Conservation (phyloP, 768 basidiomycete species). For the Termitomyces heimii region DNA sequence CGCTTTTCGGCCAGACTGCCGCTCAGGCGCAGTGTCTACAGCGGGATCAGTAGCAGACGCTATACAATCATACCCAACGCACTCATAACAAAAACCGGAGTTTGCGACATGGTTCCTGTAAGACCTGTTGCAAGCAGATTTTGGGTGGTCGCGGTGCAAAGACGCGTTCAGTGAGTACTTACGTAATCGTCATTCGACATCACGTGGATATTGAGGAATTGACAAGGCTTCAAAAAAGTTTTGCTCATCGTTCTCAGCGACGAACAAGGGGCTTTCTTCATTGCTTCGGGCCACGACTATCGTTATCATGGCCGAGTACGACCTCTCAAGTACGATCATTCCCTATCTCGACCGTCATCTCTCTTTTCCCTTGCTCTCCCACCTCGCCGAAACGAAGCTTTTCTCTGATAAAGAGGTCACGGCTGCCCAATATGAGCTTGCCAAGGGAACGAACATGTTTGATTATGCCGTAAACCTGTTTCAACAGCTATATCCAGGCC, state of each 20-base stretch:
- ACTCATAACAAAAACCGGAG: slow-evolving; percentile 86
- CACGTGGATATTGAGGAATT: not conserved
- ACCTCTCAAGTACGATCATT: slow-evolving; percentile 87
- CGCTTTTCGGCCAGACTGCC: slow-evolving; percentile 91
- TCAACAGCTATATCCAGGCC: slow-evolving; percentile 68
- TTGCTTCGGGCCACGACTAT: not conserved
- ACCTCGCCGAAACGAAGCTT: slow-evolving; percentile 69
- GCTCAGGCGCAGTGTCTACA: slow-evolving; percentile 87
- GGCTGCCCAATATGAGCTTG: slow-evolving; percentile 93
- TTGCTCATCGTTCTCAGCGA: slow-evolving; percentile 10
- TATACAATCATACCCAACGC: slow-evolving; percentile 12
- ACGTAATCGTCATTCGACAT: slow-evolving; percentile 1
- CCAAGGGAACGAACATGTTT: slow-evolving; percentile 97
- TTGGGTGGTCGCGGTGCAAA: slow-evolving; percentile 1
- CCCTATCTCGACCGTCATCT: slow-evolving; percentile 94
- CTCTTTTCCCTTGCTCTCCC: slow-evolving; percentile 86
- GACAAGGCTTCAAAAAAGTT: slow-evolving; percentile 6
- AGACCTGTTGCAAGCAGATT: slow-evolving; percentile 1
- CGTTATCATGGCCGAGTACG: slow-evolving; percentile 71
- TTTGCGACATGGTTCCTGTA: slow-evolving; percentile 42
- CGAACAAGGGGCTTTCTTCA: slow-evolving; percentile 2
- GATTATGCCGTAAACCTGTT: slow-evolving; percentile 86
- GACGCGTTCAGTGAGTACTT: slow-evolving; percentile 6
- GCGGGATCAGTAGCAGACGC: not conserved
- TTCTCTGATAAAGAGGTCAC: slow-evolving; percentile 80